Conservation (phyloP, 2,329 filamentous ascomycete species). For the Fusarium keratoplasticum region DNA sequence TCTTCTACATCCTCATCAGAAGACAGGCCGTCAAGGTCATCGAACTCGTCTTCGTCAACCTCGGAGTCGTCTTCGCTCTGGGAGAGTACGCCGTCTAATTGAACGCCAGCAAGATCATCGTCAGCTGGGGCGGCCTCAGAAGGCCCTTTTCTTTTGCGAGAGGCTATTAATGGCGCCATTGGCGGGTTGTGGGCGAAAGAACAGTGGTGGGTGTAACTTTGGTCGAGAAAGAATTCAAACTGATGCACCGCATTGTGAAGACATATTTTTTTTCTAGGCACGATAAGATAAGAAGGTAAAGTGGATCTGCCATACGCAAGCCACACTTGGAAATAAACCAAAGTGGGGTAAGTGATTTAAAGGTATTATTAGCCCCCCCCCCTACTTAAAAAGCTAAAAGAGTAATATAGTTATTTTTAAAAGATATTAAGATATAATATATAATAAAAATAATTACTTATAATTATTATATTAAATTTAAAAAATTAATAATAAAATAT, state of each 20-base stretch:
- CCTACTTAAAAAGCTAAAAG: no score
- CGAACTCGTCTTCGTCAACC: constrained; percentile 54
- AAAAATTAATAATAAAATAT: no score
- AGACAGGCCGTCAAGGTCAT: constrained; percentile 46
- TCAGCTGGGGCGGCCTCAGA: constrained; percentile 24
- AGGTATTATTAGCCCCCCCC: no score
- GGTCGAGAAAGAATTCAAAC: neutral
- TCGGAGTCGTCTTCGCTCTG: constrained; percentile 69
- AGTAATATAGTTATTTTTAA: no score
- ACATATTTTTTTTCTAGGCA: constrained; percentile 18
- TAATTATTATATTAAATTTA: no score
- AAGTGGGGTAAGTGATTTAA: neutral
- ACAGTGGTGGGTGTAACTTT: neutral
- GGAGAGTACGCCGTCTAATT: constrained; percentile 68
- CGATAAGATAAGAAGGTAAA: constrained; percentile 31
- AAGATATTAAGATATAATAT: no score
- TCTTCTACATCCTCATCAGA: constrained; percentile 4
- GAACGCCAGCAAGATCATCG: constrained; percentile 55
- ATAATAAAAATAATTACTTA: no score
- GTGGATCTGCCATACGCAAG: neutral
- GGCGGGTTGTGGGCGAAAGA: neutral
- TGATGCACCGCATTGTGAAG: neutral
- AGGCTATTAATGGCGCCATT: constrained; percentile 38
- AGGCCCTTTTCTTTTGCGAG: constrained; percentile 41
- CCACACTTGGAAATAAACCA: neutral